Evolutionary conservation across 2,329 filamentous ascomycete genomes (phyloP), one percentile per base, ranked within the genome.

Genomic region (Cytospora chrysosperma): DNA sequence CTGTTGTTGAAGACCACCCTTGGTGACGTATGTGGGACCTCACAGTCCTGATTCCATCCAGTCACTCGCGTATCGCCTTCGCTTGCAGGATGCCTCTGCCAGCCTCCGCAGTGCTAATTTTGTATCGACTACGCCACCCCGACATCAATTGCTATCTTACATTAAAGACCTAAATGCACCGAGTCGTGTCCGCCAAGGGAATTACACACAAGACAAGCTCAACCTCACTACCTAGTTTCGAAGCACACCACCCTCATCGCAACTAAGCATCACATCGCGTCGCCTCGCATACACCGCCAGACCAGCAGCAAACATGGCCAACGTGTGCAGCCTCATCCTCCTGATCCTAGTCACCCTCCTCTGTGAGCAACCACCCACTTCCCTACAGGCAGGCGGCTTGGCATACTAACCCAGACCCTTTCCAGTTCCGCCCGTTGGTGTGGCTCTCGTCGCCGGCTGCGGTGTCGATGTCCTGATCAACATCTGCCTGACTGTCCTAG

Each of bases 391-490:
- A 54, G n/a, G 27, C 2, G 37, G 26, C 6, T 12, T n/a, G n/a
- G n/a, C n/a, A 30, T 7, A 24, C 30, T 43, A n/a, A 63, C 59
- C 21, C 67, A 19, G 0, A 13, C 10, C 43, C 30, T n/a, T 7
- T 5, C 52, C 53, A 91, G 88, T 89, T 64, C 88, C 88, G 58
- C 88, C 88, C 17, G 73, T 88, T 61, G 88, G 87, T 56, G 87
- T 88, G 52, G 87, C 81, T 72, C 75, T 83, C 56, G 82, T 90
- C 58, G 82, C 87, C 62, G 88, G 88, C 71, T 90, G 87, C 71
- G 86, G 87, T 50, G 74, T 77, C 69, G 88, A 90, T 70, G 75
- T 90, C 37, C 78, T 87, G 59, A 84, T 90, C 75, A 91, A 90
- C 73, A 83, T 90, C 69, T 81, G 84, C 68, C 76, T 91, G 67